Evolutionary conservation across 2,329 filamentous ascomycete species (phyloP), one percentile per base, ranked within the genome.

Genomic region (Incumbomyces lentus): DNA sequence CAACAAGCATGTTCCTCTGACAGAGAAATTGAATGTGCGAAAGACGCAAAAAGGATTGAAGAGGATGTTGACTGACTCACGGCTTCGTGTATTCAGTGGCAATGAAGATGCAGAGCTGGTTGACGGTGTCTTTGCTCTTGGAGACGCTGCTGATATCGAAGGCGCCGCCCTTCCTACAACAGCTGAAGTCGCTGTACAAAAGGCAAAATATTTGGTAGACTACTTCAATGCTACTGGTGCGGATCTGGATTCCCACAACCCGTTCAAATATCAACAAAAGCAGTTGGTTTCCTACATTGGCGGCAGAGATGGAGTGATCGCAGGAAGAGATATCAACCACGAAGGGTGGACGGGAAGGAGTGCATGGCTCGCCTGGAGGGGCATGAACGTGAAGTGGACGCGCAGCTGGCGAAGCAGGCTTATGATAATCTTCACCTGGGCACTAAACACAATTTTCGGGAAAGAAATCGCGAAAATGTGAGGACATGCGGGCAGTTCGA

Each of bases 321-420:
- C 59, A 2, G 66, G 67, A 2, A 57, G 59, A 18, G 52, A 39
- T 18, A n/a, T 34, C 18, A 47, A 52, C 19, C 18, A 47, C 19
- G 46, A 52, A 16, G 53, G 51, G 18, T 70, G 64, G 64, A 69
- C 65, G 6, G 68, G 67, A 0, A 49, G 60, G 7, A 55, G 57
- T 17, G 68, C 68, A 2, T 71, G 68, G 68, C 31, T 70, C 32
- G 67, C 67, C 0, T 71, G 68, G 68, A 57, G 67, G 40, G 62
- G 59, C 39, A 64, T 64, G 1, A 63, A 58, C 49, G 54, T 63
- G 50, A 61, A 56, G 44, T 66, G 61, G 63, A 60, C 57, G 35
- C 58, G 59, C 49, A 64, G 55, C 51, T 62, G 58, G 63, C 54
- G 60, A 32, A 55, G 52, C 44, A 57, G 52, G 44, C 40, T 60